Conservation (phyloP, 352 stramenopile species). For the Pythium plurisporium region DNA sequence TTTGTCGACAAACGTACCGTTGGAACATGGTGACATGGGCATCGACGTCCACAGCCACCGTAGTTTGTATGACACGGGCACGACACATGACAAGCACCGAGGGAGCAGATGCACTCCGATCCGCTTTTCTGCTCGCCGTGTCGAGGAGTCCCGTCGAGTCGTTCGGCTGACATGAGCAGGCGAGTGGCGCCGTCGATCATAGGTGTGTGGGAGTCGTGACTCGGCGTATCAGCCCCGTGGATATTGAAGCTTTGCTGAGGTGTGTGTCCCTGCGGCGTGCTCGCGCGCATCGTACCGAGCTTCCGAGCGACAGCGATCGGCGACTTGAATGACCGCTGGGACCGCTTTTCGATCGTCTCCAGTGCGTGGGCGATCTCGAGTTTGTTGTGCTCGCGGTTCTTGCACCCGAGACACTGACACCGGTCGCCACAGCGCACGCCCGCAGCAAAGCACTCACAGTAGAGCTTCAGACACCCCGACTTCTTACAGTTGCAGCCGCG, state of each 20-base stretch:
- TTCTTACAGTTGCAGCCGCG: constrained; percentile 95
- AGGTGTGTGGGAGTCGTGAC: background rate
- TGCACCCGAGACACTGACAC: constrained; percentile 75
- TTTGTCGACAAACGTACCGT: background rate
- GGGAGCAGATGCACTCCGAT: constrained; percentile 29
- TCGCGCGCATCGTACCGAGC: constrained; percentile 20
- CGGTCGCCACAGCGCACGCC: constrained; percentile 47
- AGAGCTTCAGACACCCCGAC: constrained; percentile 94
- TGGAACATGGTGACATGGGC: constrained; percentile 18
- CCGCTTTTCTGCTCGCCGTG: background rate
- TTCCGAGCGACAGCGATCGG: constrained; percentile 23
- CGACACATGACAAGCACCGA: constrained; percentile 32
- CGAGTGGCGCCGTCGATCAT: constrained; percentile 24
- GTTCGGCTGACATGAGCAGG: constrained; percentile 17
- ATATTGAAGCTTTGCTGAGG: background rate
- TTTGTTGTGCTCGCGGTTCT: constrained; percentile 62
- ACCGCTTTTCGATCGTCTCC: constrained; percentile 47
- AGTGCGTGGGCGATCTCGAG: constrained; percentile 52
- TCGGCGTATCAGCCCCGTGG: background rate
- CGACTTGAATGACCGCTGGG: constrained; percentile 42
- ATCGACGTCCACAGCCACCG: constrained; percentile 37
- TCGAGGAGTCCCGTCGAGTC: constrained; percentile 14
- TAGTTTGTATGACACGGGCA: constrained; percentile 45
- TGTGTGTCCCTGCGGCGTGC: constrained; percentile 2
- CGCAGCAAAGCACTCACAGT: constrained; percentile 76